Evolutionary conservation across 805 yeast genomes (phyloP).

Genomic region (Starmerella scarabaei): DNA sequence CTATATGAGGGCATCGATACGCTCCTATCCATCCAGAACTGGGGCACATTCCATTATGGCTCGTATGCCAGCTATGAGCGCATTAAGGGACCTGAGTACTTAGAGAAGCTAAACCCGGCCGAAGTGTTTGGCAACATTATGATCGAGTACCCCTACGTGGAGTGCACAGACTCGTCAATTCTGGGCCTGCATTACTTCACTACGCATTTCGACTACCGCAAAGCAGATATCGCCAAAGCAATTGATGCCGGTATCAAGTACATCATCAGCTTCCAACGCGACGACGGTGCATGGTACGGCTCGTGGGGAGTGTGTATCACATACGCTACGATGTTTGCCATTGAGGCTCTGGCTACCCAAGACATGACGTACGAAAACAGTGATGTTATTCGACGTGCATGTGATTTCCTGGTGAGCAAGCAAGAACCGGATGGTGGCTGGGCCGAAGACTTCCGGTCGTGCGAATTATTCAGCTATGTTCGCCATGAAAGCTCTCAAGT

Average conservation of each 20-base stretch:
- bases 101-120: constrained; percentile 84
- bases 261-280: constrained; percentile 51
- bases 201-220: constrained; percentile 49
- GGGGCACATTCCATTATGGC: constrained; percentile 68
- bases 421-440: constrained; percentile 91
- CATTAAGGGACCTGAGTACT: constrained; percentile 62
- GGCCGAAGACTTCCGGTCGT: constrained; percentile 89
- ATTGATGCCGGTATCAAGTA: constrained; percentile 63
- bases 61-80: constrained; percentile 86
- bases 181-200: constrained; percentile 74
- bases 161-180: constrained; percentile 92
- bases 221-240: constrained; percentile 51
- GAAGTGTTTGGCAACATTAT: constrained; percentile 96
- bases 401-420: constrained; percentile 65
- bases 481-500: constrained; percentile 49
- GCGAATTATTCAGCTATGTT: constrained; percentile 69
- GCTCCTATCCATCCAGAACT: constrained; percentile 62
- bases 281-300: constrained; percentile 96
- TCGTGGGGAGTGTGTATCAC: constrained; percentile 96
- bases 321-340: constrained; percentile 95
- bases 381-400: constrained; percentile 53
- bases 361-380: constrained; percentile 52
- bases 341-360: constrained; percentile 73
- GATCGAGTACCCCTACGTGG: constrained; percentile 98
- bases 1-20: constrained; percentile 65